A percentile compares a stretch with the other conserved stretches of the same genome.
These are phyloP conservation scores for Pythium scleroteichum DNA, from an alignment of 352 stramenopile genomes.

Conservation along the genomic window DNA sequence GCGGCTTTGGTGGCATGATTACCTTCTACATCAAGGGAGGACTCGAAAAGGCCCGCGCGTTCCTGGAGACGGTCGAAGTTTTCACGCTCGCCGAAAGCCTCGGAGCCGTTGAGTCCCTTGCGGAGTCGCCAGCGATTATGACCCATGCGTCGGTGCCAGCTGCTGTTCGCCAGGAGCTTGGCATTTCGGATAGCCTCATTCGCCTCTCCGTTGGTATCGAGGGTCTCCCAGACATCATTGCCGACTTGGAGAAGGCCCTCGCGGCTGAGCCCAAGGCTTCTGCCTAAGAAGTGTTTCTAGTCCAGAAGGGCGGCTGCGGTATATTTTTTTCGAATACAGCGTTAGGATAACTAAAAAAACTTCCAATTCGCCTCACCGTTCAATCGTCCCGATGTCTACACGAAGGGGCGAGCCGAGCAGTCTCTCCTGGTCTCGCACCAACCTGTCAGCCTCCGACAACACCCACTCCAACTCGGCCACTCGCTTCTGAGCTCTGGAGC, in stretches of 20 bases:
- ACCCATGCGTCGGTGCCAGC: slow-evolving; percentile 92
- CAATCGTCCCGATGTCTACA: slow-evolving; percentile 42
- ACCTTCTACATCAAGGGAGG: slow-evolving; percentile 94
- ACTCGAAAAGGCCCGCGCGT: slow-evolving; percentile 77
- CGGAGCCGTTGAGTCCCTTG: slow-evolving; percentile 91
- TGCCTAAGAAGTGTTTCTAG: slow-evolving; percentile 9
- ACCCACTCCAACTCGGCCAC: slow-evolving; percentile 43
- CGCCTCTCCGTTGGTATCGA: slow-evolving; percentile 93
- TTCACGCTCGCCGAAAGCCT: slow-evolving; percentile 95
- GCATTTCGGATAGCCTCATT: slow-evolving; percentile 93
- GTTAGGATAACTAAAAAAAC: slow-evolving; percentile 3
- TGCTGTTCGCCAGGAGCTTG: slow-evolving; percentile 85
- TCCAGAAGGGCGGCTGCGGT: too few relatives aligned
- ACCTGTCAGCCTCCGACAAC: slow-evolving; percentile 41
- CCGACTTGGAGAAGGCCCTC: slow-evolving; percentile 83
- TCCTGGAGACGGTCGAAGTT: slow-evolving; percentile 93
- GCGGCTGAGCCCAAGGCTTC: slow-evolving; percentile 46
- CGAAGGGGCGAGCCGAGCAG: slow-evolving; percentile 43
- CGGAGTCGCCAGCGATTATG: slow-evolving; percentile 94
- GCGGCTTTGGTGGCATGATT: slow-evolving; percentile 83
- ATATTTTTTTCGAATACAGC: not conserved
- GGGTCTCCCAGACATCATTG: slow-evolving; percentile 90
- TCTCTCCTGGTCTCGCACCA: slow-evolving; percentile 42
- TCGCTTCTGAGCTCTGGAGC: slow-evolving; percentile 13
- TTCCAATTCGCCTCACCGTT: slow-evolving; percentile 25